phyloP scores from a whole-genome alignment of 805 yeast genomes.

The Isabelozyma rhagii region DNA sequence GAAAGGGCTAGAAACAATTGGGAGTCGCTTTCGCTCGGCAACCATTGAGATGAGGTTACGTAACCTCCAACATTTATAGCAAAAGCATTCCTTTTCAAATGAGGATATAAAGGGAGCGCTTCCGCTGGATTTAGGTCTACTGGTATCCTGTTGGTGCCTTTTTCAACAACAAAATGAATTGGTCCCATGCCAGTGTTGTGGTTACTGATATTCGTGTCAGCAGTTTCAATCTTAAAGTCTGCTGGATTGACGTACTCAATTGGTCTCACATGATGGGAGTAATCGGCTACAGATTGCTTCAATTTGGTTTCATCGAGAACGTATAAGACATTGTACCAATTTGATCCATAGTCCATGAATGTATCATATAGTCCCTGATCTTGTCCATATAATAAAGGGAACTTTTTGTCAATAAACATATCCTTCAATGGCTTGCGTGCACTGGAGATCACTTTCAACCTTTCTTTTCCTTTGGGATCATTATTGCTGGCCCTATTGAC shows the following conservation, averaged over 20 bases:
- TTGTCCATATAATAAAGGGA: not conserved
- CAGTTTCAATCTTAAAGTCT: not conserved
- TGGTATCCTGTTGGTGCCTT: not conserved
- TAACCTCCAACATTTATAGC: constrained; percentile 50
- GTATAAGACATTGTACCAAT: not conserved
- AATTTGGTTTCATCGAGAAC: not conserved
- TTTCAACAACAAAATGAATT: not conserved
- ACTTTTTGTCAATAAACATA: not conserved
- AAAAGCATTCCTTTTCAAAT: constrained; percentile 27
- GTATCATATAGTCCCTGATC: not conserved
- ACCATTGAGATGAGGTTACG: constrained; percentile 55
- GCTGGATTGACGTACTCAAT: not conserved
- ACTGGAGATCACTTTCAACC: not conserved
- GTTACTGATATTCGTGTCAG: not conserved
- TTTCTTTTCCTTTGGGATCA: not conserved
- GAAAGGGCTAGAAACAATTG: constrained; percentile 50
- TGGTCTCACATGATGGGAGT: not conserved
- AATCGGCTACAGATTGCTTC: not conserved
- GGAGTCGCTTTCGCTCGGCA: constrained; percentile 17
- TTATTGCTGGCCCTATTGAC: not conserved
- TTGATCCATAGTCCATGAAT: not conserved
- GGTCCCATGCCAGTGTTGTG: not conserved
- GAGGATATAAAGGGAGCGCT: not conserved
- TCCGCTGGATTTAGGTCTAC: not conserved
- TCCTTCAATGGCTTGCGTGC: not conserved